A percentile compares a stretch with the other conserved stretches of the same genome.
phyloP scores from a whole-genome alignment of 768 basidiomycete genomes.

The Pleurotus citrinopileatus region DNA sequence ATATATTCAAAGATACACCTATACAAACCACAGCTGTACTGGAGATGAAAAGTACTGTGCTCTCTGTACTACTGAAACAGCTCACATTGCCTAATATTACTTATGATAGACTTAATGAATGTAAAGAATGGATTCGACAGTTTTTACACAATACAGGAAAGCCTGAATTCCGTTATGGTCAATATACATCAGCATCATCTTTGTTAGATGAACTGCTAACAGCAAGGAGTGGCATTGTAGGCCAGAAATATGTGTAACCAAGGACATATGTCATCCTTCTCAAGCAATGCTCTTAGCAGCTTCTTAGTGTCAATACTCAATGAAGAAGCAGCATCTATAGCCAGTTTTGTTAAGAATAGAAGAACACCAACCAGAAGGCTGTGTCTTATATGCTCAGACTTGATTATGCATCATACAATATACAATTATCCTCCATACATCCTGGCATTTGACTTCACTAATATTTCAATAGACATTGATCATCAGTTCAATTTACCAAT shows the following conservation, averaged over 20 bases:
- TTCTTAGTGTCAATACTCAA: too few species aligned
- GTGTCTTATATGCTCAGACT: too few species aligned
- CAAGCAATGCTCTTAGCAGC: too few species aligned
- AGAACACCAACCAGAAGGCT: too few species aligned
- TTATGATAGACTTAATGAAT: neutral
- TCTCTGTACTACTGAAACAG: neutral
- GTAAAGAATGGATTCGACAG: neutral
- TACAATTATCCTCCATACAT: too few species aligned
- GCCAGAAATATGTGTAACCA: too few species aligned
- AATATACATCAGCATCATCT: neutral
- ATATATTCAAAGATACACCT: neutral
- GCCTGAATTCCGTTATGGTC: neutral
- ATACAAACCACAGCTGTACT: neutral
- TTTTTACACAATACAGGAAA: neutral
- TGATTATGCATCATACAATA: too few species aligned
- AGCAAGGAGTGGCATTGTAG: constrained; percentile 16
- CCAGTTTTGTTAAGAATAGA: too few species aligned
- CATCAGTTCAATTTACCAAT: neutral
- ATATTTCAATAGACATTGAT: neutral
- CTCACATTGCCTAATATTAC: neutral
- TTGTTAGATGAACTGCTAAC: neutral
- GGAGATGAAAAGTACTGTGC: neutral
- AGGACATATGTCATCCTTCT: too few species aligned
- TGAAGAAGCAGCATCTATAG: too few species aligned
- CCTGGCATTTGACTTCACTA: too few species aligned